phyloP scores from a whole-genome alignment of 257 asterid genomes.

The Solanum boliviense region DNA sequence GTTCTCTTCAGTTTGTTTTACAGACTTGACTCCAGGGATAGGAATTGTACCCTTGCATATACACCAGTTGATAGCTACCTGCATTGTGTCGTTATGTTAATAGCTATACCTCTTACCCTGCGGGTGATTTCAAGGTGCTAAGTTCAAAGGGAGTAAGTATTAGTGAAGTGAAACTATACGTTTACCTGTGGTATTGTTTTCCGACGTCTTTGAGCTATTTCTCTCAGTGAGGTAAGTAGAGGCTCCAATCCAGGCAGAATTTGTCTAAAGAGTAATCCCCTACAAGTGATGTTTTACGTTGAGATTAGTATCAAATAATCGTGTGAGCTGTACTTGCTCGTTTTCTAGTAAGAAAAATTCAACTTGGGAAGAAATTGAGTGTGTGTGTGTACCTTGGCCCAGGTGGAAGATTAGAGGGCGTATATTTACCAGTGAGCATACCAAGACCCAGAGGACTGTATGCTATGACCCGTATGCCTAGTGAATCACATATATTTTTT shows the following conservation, averaged over 20 bases:
- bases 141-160: background rate
- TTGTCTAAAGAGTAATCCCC: constrained; percentile 74
- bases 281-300: constrained; percentile 3
- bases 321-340: background rate
- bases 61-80: constrained; percentile 98
- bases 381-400: constrained; percentile 68
- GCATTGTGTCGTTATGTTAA: background rate
- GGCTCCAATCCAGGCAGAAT: constrained; percentile 85
- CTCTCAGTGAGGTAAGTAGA: constrained; percentile 43
- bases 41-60: constrained; percentile 77
- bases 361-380: background rate
- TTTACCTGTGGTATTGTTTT: constrained; percentile 71
- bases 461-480: constrained; percentile 68
- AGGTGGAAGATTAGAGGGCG: constrained; percentile 58
- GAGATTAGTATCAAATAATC: background rate
- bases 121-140: background rate
- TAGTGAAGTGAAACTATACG: background rate
- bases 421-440: constrained; percentile 91
- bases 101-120: background rate
- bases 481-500: constrained; percentile 56
- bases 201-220: constrained; percentile 47
- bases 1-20: constrained; percentile 72
- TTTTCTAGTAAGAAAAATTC: background rate
- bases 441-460: constrained; percentile 96
- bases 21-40: constrained; percentile 76